Conservation (phyloP, 129 eudicot species). For the Sambucus nigra region DNA sequence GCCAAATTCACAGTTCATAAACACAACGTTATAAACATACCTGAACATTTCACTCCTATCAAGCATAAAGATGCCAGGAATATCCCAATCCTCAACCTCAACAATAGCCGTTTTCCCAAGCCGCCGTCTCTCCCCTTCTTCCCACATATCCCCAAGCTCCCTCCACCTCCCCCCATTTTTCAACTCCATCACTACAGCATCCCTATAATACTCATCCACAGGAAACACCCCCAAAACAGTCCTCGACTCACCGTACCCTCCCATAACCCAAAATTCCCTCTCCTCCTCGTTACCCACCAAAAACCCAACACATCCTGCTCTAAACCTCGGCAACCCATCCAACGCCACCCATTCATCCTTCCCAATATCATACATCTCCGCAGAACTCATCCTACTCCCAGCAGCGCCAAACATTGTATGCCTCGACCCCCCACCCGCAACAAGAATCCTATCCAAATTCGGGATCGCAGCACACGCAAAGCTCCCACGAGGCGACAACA, state of each 20-base stretch:
- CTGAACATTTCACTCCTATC: constrained; percentile 61
- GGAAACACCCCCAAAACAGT: constrained; percentile 87
- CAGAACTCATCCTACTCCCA: constrained; percentile 78
- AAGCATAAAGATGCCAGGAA: constrained; percentile 67
- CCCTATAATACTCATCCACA: constrained; percentile 67
- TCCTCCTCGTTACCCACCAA: constrained; percentile 39
- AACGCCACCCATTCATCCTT: constrained; percentile 72
- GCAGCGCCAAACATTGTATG: constrained; percentile 85
- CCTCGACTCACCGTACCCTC: constrained; percentile 88
- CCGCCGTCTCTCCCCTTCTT: constrained; percentile 60
- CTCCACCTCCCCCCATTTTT: constrained; percentile 58
- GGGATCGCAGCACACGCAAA: constrained; percentile 66
- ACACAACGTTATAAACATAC: constrained; percentile 20
- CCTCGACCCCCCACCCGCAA: constrained; percentile 92
- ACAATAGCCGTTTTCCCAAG: constrained; percentile 68
- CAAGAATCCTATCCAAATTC: constrained; percentile 38
- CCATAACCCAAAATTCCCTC: constrained; percentile 93
- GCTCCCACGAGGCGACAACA: constrained; percentile 79
- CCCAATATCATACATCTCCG: constrained; percentile 75
- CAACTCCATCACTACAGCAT: constrained; percentile 68
- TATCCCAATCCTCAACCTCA: constrained; percentile 32
- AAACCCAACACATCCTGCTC: constrained; percentile 96
- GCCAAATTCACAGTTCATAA: not conserved
- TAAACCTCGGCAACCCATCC: constrained; percentile 63
- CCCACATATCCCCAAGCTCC: constrained; percentile 91